phyloP scores from a whole-genome alignment of 768 basidiomycete species.

The Tubosaeta sp. region DNA sequence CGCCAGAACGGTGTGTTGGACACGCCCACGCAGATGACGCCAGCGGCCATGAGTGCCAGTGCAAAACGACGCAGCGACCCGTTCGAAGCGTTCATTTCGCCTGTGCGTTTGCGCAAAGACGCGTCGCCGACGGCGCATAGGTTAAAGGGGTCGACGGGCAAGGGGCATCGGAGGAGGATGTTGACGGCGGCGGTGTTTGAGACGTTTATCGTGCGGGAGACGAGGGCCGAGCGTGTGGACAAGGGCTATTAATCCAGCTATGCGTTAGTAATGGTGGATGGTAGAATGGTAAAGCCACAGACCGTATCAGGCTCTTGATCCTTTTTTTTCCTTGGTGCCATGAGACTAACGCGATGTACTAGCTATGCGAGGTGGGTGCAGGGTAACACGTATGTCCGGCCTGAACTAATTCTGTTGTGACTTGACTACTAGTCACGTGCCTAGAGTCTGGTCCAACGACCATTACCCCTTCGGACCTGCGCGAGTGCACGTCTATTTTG shows the following conservation, averaged over 20 bases:
- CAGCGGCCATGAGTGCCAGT: neutral
- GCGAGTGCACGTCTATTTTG: slow-evolving; percentile 89
- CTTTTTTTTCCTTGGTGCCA: too few species aligned
- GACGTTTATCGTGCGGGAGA: slow-evolving; percentile 14
- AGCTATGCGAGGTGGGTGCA: too few species aligned
- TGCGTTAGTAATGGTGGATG: too few species aligned
- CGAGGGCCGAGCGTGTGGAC: neutral
- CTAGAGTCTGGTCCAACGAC: too few species aligned
- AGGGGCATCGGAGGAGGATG: slow-evolving; percentile 4
- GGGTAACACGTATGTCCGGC: too few species aligned
- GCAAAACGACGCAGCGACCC: neutral
- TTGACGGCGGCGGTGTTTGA: slow-evolving; percentile 15
- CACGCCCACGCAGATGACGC: neutral
- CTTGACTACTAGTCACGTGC: too few species aligned
- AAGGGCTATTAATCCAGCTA: too few species aligned
- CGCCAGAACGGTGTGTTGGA: neutral
- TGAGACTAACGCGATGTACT: too few species aligned
- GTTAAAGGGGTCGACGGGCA: neutral
- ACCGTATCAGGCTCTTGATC: too few species aligned
- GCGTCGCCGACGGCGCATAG: neutral
- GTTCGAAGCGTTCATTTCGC: slow-evolving; percentile 25
- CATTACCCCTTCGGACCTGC: too few species aligned
- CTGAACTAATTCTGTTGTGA: too few species aligned
- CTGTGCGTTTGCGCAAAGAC: neutral
- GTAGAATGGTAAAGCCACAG: too few species aligned